A percentile compares a stretch with the other conserved stretches of the same genome.
Conservation (phyloP, 257 asterid genomes). For the Leptodermis oblonga region DNA sequence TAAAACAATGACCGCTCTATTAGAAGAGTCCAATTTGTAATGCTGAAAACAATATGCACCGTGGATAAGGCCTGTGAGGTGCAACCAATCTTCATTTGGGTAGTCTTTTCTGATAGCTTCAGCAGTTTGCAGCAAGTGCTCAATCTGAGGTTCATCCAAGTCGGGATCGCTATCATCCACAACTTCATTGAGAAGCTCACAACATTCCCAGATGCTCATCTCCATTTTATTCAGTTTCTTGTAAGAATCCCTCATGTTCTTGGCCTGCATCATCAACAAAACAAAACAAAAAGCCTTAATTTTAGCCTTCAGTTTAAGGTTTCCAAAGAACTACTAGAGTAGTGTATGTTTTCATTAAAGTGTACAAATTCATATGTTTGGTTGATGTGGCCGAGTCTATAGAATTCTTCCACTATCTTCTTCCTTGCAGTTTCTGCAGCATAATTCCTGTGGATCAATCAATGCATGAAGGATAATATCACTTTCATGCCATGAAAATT, state of each 20-base stretch:
- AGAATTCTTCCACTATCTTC: slow-evolving; percentile 20
- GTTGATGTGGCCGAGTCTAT: slow-evolving; percentile 28
- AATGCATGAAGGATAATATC: slow-evolving; percentile 7
- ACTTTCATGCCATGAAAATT: neutral
- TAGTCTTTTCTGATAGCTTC: slow-evolving; percentile 46
- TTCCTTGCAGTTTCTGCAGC: slow-evolving; percentile 21
- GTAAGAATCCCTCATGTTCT: slow-evolving; percentile 29
- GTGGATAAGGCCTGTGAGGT: slow-evolving; percentile 41
- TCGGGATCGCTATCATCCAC: slow-evolving; percentile 52
- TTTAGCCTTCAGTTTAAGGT: too few species aligned
- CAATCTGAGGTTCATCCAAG: slow-evolving; percentile 47
- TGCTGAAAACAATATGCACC: slow-evolving; percentile 20
- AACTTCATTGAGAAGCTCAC: slow-evolving; percentile 38
- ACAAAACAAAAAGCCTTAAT: too few species aligned
- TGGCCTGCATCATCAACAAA: slow-evolving; percentile 22
- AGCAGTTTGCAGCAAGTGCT: slow-evolving; percentile 45
- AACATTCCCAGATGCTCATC: slow-evolving; percentile 56
- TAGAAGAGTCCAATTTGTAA: too few species aligned
- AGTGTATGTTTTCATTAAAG: too few species aligned
- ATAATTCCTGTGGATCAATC: slow-evolving; percentile 44
- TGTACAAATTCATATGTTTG: slow-evolving; percentile 35
- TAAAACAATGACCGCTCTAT: too few species aligned
- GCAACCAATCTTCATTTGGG: slow-evolving; percentile 50
- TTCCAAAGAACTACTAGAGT: too few species aligned
- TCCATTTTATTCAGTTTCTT: slow-evolving; percentile 28